Base-by-base conservation (phyloP, 805 yeast species). In the Yarrowia sp. region DNA sequence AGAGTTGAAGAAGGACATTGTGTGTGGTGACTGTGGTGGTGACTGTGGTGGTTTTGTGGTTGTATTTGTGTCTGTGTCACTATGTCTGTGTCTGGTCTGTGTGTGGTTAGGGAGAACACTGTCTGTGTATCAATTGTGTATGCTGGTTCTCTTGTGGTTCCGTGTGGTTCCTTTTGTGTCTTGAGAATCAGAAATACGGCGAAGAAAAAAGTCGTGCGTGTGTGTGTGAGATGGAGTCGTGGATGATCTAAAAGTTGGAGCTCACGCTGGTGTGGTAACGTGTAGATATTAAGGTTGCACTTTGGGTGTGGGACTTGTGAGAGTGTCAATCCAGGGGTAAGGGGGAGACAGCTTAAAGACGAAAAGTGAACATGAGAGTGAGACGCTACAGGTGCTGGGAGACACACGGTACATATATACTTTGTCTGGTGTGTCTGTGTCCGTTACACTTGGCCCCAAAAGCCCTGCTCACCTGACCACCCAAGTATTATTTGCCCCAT, bases 1-100 rank as follows among this genome's bases (percentile, higher is more conserved):
- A n/a, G 72, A 67, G 66, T 73, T 73, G 70, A 73, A 71, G 65
- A 73, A 73, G 46, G 75, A 73, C 75, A 72, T 72, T 43, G 48
- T 1, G 5, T 51, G 41, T 51, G 8, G 41, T 33, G 21, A 5
- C 17, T 17, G 28, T 22, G 46, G 14, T 40, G 2, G 28, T 41
- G 46, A 1, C 12, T 49, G 40, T 48, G 16, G 26, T 33, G n/a
- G 11, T n/a, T 33, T 16, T 38, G 43, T 49, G n/a, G 28, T 17
- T n/a, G 30, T n/a, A 9, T 46, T 22, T 14, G 17, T 33, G 33
- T 36, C 41, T 40, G 43, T n/a, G 22, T 17, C 21, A n/a, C 21
- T 17, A 17, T 43, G 48, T 14, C 14, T 51, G 30, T 33, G 12
- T 17, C 17, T 19, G 44, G 24, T 12, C 16, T 41, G 46, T 51